A percentile compares a stretch with the other conserved stretches of the same genome.
Evolutionary conservation across 139 green algal genomes (phyloP).

Genomic region (Limnomonas spitsbergensis): DNA sequence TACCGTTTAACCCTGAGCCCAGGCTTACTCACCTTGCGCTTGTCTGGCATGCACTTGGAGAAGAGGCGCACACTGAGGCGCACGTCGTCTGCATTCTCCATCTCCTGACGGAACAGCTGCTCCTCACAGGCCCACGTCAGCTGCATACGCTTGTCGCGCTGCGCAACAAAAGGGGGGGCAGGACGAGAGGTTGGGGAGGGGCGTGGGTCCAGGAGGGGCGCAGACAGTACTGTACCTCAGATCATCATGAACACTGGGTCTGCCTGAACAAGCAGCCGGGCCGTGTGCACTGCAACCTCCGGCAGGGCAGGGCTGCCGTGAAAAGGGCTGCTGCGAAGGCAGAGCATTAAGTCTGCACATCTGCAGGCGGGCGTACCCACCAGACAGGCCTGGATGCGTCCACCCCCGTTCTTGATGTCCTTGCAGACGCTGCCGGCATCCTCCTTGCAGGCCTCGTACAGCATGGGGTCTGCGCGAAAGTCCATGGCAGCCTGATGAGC

Average conservation of each 20-base stretch:
- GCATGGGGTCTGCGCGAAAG: slow-evolving; percentile 24
- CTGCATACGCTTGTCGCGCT: slow-evolving; percentile 49
- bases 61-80: slow-evolving; percentile 65
- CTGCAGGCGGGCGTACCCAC: slow-evolving; percentile 32
- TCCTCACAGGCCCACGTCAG: slow-evolving; percentile 70
- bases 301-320: too few relatives aligned
- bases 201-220: too few relatives aligned
- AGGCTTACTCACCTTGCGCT: slow-evolving; percentile 41
- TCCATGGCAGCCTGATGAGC: slow-evolving; percentile 26
- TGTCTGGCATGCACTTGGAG: slow-evolving; percentile 62
- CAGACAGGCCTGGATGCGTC: slow-evolving; percentile 67
- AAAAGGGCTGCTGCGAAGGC: too few relatives aligned
- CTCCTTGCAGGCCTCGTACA: slow-evolving; percentile 33
- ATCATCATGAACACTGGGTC: too few relatives aligned
- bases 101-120: slow-evolving; percentile 79
- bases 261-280: too few relatives aligned
- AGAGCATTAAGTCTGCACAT: too few relatives aligned
- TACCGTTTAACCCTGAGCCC: too few relatives aligned
- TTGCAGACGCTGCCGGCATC: slow-evolving; percentile 39
- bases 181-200: too few relatives aligned
- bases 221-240: too few relatives aligned
- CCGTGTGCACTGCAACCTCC: too few relatives aligned
- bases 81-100: slow-evolving; percentile 79
- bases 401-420: slow-evolving; percentile 57
- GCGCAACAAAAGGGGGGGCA: too few relatives aligned